A percentile compares a stretch with the other conserved stretches of the same genome.
Conservation (phyloP, 139 green algal genomes). For the Tetratostichococcus sp. region DNA sequence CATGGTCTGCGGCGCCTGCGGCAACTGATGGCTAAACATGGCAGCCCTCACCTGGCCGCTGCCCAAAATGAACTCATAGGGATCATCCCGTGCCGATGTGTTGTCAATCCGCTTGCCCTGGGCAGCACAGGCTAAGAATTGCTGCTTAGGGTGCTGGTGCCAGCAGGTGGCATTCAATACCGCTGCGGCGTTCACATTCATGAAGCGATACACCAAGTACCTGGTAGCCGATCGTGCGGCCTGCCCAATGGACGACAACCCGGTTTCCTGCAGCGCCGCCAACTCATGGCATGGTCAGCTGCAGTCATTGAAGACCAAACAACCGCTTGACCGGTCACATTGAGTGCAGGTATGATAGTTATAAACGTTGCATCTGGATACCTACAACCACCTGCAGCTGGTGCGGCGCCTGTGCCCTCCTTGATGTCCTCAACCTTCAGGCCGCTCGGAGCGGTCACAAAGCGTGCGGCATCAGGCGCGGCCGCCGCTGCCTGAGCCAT, state of each 20-base stretch:
- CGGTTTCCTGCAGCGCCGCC: slow-evolving; percentile 10
- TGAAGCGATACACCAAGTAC: slow-evolving; percentile 3
- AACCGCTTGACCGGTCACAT: no score
- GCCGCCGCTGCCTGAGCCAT: no score
- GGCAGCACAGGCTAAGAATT: no score
- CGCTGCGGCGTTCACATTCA: not conserved
- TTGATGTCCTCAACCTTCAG: slow-evolving; percentile 21
- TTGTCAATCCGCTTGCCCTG: slow-evolving; percentile 73
- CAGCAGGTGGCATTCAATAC: no score
- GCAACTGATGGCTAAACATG: not conserved
- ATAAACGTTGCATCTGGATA: no score
- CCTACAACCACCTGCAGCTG: slow-evolving; percentile 17
- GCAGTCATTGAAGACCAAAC: no score
- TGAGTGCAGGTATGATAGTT: no score
- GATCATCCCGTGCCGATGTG: slow-evolving; percentile 61
- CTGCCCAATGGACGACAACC: slow-evolving; percentile 60
- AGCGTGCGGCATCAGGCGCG: not conserved
- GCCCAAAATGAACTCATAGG: slow-evolving; percentile 65
- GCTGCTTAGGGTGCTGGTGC: no score
- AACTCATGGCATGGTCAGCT: no score
- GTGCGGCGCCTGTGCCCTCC: slow-evolving; percentile 3
- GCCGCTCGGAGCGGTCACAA: slow-evolving; percentile 10
- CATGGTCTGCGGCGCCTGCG: no score
- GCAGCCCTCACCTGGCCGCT: slow-evolving; percentile 28
- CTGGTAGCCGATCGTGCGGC: slow-evolving; percentile 46